A percentile compares a stretch with the other conserved stretches of the same genome.
phyloP scores from a whole-genome alignment of 1,139 yeast species.

The Candida glucosophila region DNA sequence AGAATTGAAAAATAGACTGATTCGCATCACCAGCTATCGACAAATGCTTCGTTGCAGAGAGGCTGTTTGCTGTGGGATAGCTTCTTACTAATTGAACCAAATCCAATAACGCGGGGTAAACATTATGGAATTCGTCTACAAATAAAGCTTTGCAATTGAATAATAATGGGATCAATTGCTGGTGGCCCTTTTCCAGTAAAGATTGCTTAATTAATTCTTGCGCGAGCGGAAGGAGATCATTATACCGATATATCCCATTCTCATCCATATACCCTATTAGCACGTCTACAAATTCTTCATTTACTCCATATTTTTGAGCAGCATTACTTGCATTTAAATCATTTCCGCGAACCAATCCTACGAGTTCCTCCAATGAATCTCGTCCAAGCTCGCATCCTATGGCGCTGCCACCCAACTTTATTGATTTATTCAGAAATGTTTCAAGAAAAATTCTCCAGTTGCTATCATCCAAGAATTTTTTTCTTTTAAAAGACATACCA shows the following conservation, averaged over 20 bases:
- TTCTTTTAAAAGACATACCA: constrained; percentile 15
- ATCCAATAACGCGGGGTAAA: constrained; percentile 42
- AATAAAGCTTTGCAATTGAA: constrained; percentile 34
- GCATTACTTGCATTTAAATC: constrained; percentile 8
- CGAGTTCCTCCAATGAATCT: too few relatives aligned
- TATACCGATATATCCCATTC: constrained; percentile 29
- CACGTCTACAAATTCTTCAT: constrained; percentile 13
- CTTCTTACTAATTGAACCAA: constrained; percentile 30
- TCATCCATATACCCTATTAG: constrained; percentile 14
- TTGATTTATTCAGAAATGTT: not conserved
- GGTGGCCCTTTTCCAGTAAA: too few relatives aligned
- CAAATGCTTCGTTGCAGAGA: constrained; percentile 33
- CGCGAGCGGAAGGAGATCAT: constrained; percentile 27
- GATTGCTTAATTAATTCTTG: constrained; percentile 13
- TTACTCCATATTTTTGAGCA: constrained; percentile 7
- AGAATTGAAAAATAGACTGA: constrained; percentile 62
- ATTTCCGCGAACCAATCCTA: constrained; percentile 25
- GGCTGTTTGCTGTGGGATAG: constrained; percentile 19
- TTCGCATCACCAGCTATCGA: constrained; percentile 68
- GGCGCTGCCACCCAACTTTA: too few relatives aligned
- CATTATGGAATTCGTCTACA: constrained; percentile 74
- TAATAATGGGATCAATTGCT: too few relatives aligned
- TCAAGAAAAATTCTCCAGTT: constrained; percentile 40
- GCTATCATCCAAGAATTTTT: constrained; percentile 39
- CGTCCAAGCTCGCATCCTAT: too few relatives aligned